Percentiles rank a stretch among this genome's conserved stretches.
Conservation (phyloP, 495 filamentous ascomycete species). For the Penicillium samsonianum region DNA sequence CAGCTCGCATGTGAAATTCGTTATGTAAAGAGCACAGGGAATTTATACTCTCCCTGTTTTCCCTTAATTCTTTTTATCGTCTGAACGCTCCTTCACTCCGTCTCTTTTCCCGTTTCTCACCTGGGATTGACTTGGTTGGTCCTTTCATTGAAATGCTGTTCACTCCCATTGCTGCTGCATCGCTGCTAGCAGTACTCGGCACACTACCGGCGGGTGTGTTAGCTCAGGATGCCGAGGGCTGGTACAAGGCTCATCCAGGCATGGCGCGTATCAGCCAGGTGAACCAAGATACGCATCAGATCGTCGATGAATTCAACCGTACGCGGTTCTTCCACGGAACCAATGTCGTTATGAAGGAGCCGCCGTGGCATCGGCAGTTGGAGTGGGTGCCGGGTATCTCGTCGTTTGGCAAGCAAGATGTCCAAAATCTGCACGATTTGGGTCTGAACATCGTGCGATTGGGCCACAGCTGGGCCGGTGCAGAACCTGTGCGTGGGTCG, state of each 20-base stretch:
- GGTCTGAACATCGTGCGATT: conserved; percentile 20
- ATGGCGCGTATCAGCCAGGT: conserved; percentile 21
- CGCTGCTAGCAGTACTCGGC: conserved; percentile 13
- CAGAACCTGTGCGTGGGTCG: conserved; percentile 20
- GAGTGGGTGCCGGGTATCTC: conserved; percentile 20
- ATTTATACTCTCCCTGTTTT: conserved; percentile 12
- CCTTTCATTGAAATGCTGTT: conserved; percentile 8
- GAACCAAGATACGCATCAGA: conserved; percentile 20
- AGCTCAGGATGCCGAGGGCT: conserved; percentile 18
- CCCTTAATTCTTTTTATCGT: not conserved
- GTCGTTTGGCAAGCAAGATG: conserved; percentile 22
- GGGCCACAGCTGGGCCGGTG: conserved; percentile 22
- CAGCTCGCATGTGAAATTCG: too few relatives aligned
- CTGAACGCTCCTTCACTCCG: conserved; percentile 2
- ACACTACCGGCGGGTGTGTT: conserved; percentile 7
- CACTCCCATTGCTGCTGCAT: conserved; percentile 10
- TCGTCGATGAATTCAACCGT: conserved; percentile 18
- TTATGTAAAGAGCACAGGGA: conserved; percentile 5
- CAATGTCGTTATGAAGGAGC: conserved; percentile 21
- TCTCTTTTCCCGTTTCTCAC: conserved; percentile 4
- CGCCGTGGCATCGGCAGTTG: conserved; percentile 19
- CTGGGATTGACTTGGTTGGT: not conserved
- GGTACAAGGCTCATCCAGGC: conserved; percentile 18
- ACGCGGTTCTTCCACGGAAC: conserved; percentile 23
- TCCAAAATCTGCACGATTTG: conserved; percentile 20